A percentile compares a stretch with the other conserved stretches of the same genome.
Evolutionary conservation across 129 eudicot species (phyloP).

Genomic region (Escallonia herrerae): DNA sequence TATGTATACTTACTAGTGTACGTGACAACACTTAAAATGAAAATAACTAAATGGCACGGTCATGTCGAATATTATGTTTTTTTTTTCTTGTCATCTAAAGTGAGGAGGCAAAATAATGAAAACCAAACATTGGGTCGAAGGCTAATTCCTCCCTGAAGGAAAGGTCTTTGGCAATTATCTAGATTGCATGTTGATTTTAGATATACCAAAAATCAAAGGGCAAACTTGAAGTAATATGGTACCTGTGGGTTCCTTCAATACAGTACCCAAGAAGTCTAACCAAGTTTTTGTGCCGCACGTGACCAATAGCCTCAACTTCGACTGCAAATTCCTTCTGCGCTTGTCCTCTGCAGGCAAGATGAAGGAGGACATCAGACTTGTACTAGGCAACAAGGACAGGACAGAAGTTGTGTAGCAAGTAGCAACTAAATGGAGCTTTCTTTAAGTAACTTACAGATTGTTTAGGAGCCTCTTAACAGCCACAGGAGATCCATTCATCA

Average conservation of each 20-base stretch:
- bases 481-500: conserved; percentile 64
- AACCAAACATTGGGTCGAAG: too few species aligned
- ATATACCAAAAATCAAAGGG: background rate
- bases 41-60: too few species aligned
- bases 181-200: background rate
- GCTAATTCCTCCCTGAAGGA: too few species aligned
- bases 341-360: conserved; percentile 49
- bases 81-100: too few species aligned
- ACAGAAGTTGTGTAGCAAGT: too few species aligned
- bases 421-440: background rate
- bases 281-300: conserved; percentile 75
- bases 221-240: background rate
- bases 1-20: too few species aligned
- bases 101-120: too few species aligned
- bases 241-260: conserved; percentile 90
- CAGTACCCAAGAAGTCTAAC: conserved; percentile 84
- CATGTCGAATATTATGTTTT: too few species aligned
- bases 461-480: conserved; percentile 81
- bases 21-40: too few species aligned
- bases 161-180: too few species aligned
- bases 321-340: conserved; percentile 76
- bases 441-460: conserved; percentile 47
- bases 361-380: background rate
- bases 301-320: conserved; percentile 91
- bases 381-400: background rate